phyloP scores from a whole-genome alignment of 257 asterid species.

The Fraxinus americana region DNA sequence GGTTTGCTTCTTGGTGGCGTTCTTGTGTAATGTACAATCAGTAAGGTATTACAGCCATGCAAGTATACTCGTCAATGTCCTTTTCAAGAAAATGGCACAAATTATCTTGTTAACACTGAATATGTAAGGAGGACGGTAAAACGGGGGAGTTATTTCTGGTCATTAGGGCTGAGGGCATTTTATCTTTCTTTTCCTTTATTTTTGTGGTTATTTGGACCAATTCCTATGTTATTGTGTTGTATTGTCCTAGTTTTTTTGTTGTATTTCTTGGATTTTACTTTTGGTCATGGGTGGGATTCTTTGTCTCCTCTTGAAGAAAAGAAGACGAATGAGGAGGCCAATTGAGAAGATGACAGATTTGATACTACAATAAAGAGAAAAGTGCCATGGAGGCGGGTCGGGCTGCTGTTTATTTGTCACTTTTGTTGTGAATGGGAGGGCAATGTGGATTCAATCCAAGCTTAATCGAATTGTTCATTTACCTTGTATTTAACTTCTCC shows the following conservation, averaged over 20 bases:
- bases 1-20: slow-evolving; percentile 75
- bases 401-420: not conserved
- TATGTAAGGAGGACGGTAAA: slow-evolving; percentile 68
- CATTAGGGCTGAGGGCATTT: slow-evolving; percentile 77
- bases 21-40: slow-evolving; percentile 77
- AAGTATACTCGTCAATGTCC: slow-evolving; percentile 82
- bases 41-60: slow-evolving; percentile 92
- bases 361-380: too few relatives aligned
- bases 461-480: slow-evolving; percentile 21
- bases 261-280: slow-evolving; percentile 60
- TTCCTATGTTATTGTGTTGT: slow-evolving; percentile 73
- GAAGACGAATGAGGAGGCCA: not conserved
- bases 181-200: slow-evolving; percentile 84
- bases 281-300: not conserved
- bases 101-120: slow-evolving; percentile 23
- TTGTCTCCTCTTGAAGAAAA: not conserved
- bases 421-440: not conserved
- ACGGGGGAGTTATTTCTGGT: slow-evolving; percentile 85
- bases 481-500: not conserved
- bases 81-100: slow-evolving; percentile 27
- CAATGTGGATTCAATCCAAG: slow-evolving; percentile 28
- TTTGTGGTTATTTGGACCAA: slow-evolving; percentile 89
- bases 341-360: not conserved
- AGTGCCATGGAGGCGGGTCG: not conserved
- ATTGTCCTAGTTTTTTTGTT: slow-evolving; percentile 57